Conservation (phyloP, 208 protist genomes). For the Crithidia sp. region DNA sequence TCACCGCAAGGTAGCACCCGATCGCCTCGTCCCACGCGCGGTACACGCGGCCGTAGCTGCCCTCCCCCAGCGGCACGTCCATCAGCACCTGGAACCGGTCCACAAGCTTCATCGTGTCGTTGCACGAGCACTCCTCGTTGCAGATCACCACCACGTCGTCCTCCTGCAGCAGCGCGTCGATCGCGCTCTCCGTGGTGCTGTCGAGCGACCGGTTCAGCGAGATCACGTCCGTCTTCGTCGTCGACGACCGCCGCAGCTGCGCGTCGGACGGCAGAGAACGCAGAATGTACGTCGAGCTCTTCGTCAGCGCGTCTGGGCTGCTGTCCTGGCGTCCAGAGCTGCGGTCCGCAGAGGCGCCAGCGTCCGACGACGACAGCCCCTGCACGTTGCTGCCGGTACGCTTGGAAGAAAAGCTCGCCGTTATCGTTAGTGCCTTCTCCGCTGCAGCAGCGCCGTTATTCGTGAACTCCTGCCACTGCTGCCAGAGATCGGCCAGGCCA, state of each 20-base stretch:
- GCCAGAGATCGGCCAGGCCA: slow-evolving; percentile 4
- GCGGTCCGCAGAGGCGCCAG: background rate
- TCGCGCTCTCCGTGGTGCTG: slow-evolving; percentile 16
- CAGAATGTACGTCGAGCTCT: slow-evolving; percentile 14
- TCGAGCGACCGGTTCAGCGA: background rate
- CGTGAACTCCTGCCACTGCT: slow-evolving; percentile 24
- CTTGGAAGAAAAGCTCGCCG: background rate
- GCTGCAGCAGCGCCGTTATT: slow-evolving; percentile 27
- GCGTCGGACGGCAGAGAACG: slow-evolving; percentile 8
- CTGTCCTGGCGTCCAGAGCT: background rate
- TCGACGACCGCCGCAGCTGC: background rate
- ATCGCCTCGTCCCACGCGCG: slow-evolving; percentile 65
- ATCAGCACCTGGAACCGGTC: slow-evolving; percentile 59
- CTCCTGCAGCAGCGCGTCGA: slow-evolving; percentile 47
- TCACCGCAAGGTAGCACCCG: slow-evolving; percentile 68
- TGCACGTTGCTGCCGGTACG: background rate
- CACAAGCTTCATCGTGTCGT: slow-evolving; percentile 47
- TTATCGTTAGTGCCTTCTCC: slow-evolving; percentile 24
- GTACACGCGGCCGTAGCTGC: slow-evolving; percentile 61
- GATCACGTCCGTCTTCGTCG: slow-evolving; percentile 2
- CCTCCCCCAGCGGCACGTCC: slow-evolving; percentile 43
- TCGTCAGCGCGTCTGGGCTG: background rate
- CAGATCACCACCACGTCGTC: slow-evolving; percentile 71
- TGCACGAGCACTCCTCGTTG: slow-evolving; percentile 54
- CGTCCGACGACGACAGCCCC: slow-evolving; percentile 5